Base-by-base conservation (phyloP, 2,329 filamentous ascomycete genomes). In the Penicillium italicum region DNA sequence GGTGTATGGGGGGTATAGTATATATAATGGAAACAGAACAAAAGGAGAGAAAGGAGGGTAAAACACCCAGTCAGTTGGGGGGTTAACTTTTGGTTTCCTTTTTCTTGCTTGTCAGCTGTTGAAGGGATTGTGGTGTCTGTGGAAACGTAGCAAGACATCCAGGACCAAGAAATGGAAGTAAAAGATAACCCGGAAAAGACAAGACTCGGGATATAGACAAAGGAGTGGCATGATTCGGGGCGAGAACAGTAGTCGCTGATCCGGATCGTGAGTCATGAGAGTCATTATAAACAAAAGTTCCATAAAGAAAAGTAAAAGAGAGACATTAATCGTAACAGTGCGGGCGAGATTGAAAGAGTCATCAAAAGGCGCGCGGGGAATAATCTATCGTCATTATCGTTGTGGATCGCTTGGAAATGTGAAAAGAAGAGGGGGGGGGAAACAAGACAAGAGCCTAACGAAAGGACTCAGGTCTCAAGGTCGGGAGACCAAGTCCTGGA, bases 401-500 rank as follows among this genome's bases (percentile, higher is more conserved):
- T 56, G 54, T 33, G 38, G 30, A 34, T 53, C 58, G 61, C 61
- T 59, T 43, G 46, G 16, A 50, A 48, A 50, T 33, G 44, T 24
- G 31, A 43, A 52, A 36, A 22, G 22, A 12, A 6, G 18, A 48
- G 45, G n/a, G n/a, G n/a, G n/a, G n/a, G n/a, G n/a, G 37, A 14
- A 36, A 49, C 47, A 26, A 22, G 48, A 43, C 22, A 40, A 33
- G 16, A 47, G 41, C 41, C 22, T n/a, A 38, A 49, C 47, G 18
- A 16, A 34, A 34, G 5, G 30, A 24, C 20, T 45, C 46, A 26
- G 16, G 37, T 14, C 28, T 58, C 57, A 72, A 56, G 68, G 60
- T 42, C 71, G 64, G 22, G 65, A 66, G 49, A 78, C 73, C 18
- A 78, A 65, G 37, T 76, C 76, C 47, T 74, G 72, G 52, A 79